phyloP scores from a whole-genome alignment of 176 grass and related monocot genomes.

The Canna indica region DNA sequence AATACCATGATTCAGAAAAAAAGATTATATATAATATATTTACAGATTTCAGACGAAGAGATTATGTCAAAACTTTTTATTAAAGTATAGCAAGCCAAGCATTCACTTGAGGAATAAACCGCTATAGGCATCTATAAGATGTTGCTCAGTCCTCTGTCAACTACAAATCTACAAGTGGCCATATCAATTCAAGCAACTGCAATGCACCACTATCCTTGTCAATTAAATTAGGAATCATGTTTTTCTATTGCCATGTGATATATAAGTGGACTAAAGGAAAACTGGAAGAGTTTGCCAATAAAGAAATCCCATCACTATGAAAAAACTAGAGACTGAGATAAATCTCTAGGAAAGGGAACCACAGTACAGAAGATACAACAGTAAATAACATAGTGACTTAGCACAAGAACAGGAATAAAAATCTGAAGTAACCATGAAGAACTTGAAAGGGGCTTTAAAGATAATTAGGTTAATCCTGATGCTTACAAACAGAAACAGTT shows the following conservation, averaged over 20 bases:
- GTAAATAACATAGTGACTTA: background rate
- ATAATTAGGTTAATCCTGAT: too few relatives aligned
- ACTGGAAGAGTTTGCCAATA: background rate
- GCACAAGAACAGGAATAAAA: background rate
- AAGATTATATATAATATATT: background rate
- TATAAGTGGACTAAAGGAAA: background rate
- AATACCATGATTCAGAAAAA: background rate
- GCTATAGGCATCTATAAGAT: background rate
- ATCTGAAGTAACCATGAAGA: background rate
- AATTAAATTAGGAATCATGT: background rate
- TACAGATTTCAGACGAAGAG: background rate
- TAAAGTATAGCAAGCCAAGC: background rate
- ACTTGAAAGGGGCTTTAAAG: background rate
- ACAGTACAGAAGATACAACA: too few relatives aligned
- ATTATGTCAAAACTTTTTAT: background rate
- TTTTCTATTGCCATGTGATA: background rate
- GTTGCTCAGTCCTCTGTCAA: background rate
- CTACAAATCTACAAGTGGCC: background rate
- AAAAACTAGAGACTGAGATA: too few relatives aligned
- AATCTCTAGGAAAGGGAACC: too few relatives aligned
- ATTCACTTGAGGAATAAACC: background rate
- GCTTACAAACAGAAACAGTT: too few relatives aligned
- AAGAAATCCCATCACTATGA: too few relatives aligned
- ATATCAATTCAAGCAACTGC: background rate
- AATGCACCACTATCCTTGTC: background rate